Evolutionary conservation across 2,329 filamentous ascomycete genomes (phyloP).

Genomic region (Sphaceloma murrayae): DNA sequence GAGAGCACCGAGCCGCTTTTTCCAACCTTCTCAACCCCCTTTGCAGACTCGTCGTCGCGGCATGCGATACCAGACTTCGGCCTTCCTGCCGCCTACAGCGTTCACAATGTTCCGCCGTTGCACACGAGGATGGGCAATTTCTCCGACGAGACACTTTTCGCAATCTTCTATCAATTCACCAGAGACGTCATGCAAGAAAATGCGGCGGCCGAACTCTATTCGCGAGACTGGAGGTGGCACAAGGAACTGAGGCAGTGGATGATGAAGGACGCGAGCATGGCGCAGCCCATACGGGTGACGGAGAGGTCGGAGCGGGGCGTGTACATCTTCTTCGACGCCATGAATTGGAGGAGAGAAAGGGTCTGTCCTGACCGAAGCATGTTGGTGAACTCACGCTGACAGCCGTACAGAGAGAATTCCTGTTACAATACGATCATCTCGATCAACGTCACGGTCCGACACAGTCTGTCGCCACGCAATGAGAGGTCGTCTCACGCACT

Average conservation of each 20-base stretch:
- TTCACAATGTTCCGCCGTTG: conserved; percentile 55
- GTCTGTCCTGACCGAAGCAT: conserved; percentile 26
- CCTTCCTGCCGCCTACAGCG: conserved; percentile 54
- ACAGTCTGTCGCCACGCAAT: conserved; percentile 15
- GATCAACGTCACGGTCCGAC: conserved; percentile 34
- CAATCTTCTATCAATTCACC: conserved; percentile 60
- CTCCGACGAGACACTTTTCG: conserved; percentile 53
- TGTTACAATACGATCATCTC: conserved; percentile 44
- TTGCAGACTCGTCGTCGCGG: conserved; percentile 48
- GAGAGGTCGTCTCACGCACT: background rate
- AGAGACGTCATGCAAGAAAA: conserved; percentile 57
- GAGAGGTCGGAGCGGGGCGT: conserved; percentile 42
- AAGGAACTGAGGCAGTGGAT: conserved; percentile 46
- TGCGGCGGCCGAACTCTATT: conserved; percentile 51
- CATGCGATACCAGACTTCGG: conserved; percentile 55
- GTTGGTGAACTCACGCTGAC: conserved; percentile 9
- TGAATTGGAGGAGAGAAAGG: conserved; percentile 44
- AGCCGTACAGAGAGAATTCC: conserved; percentile 43
- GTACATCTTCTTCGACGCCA: conserved; percentile 47
- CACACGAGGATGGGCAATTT: conserved; percentile 31
- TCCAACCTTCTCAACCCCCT: conserved; percentile 55
- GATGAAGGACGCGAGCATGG: conserved; percentile 42
- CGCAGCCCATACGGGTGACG: conserved; percentile 35
- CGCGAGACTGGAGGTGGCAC: conserved; percentile 47
- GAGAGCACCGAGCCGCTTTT: conserved; percentile 46